Base-by-base conservation (phyloP, 169 alveolate genomes). In the Plasmodium fragile region DNA sequence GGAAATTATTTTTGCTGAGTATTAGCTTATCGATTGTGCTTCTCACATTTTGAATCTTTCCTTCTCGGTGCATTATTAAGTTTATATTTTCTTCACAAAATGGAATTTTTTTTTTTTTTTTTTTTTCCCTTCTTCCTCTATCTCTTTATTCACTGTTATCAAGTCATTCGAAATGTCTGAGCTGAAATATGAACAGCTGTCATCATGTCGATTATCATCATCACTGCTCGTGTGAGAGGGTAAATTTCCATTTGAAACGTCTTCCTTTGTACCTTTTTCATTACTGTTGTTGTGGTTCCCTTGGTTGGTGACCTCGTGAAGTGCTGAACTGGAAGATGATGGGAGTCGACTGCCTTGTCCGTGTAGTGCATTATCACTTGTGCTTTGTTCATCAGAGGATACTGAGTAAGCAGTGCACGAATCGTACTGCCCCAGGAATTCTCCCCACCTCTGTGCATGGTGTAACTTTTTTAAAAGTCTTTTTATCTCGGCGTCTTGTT, bases 11-110 rank as follows among this genome's bases (percentile, higher is more conserved):
- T 75, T 77, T 85, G 80, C 80, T 73, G n/a, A 85, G 49, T 85
- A 85, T 59, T 52, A 75, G 18, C 8, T 34, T 85, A 85, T 85
- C 85, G 25, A 85, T 85, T 22, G 34, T 85, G 39, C 28, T 85
- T 53, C 93, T 85, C 25, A 85, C 59, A 85, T 55, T 85, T n/a
- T 77, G 53, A 11, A 85, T 75, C 41, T 75, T 59, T 1, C 65
- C 80, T 5, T 52, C 65, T 53, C 93, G 22, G 41, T 49, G 69
- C 81, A 85, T 85, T 32, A 85, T 73, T 75, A 85, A 34, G 69
- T 25, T 53, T 45, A 85, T n/a, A 85, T 85, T 85, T 34, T 85
- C 93, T 55, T 85, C 84, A 52, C 80, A 85, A 53, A 52, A 52
- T 52, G 77, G 13, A 16, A 73, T 43, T 39, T 83, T 83, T 72